These are phyloP conservation scores for Lipomyces anomalus DNA, from an alignment of 805 yeast species.

Conservation along the genomic window DNA sequence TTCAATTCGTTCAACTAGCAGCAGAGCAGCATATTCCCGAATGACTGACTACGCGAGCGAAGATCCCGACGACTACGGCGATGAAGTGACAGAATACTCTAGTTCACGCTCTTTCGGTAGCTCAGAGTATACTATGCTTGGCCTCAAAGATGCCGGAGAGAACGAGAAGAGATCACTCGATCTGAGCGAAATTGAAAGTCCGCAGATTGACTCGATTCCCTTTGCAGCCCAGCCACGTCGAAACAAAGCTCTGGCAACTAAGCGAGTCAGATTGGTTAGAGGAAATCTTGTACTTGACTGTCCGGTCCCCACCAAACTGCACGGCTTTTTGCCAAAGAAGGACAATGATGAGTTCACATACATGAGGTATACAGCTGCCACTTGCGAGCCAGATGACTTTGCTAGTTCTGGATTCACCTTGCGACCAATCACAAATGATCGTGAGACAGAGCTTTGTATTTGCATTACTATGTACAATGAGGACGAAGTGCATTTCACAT, in stretches of 20 bases:
- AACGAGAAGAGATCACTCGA: slow-evolving; percentile 8
- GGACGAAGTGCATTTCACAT: slow-evolving; percentile 79
- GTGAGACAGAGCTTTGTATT: slow-evolving; percentile 87
- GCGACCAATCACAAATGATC: slow-evolving; percentile 75
- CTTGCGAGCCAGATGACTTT: slow-evolving; percentile 86
- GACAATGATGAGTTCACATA: slow-evolving; percentile 90
- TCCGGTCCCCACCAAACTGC: slow-evolving; percentile 85
- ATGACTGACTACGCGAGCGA: too few species aligned
- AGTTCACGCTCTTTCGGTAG: neutral
- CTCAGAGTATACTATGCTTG: neutral
- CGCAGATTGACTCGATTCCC: slow-evolving; percentile 8
- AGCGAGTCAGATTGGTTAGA: slow-evolving; percentile 67
- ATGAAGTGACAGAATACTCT: neutral
- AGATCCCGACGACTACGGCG: neutral
- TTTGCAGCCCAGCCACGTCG: slow-evolving; percentile 36
- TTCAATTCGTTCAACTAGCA: too few species aligned
- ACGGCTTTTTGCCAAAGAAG: slow-evolving; percentile 76
- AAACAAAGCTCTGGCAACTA: slow-evolving; percentile 61
- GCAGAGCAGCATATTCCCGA: too few species aligned
- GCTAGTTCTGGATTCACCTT: slow-evolving; percentile 73
- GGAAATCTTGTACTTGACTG: slow-evolving; percentile 88
- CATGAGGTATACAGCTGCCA: slow-evolving; percentile 97
- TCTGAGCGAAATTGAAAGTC: neutral
- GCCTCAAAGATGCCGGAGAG: neutral
- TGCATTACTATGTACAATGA: slow-evolving; percentile 98